Evolutionary conservation across 805 yeast species (phyloP).

Genomic region (Metschnikowia lachancei): DNA sequence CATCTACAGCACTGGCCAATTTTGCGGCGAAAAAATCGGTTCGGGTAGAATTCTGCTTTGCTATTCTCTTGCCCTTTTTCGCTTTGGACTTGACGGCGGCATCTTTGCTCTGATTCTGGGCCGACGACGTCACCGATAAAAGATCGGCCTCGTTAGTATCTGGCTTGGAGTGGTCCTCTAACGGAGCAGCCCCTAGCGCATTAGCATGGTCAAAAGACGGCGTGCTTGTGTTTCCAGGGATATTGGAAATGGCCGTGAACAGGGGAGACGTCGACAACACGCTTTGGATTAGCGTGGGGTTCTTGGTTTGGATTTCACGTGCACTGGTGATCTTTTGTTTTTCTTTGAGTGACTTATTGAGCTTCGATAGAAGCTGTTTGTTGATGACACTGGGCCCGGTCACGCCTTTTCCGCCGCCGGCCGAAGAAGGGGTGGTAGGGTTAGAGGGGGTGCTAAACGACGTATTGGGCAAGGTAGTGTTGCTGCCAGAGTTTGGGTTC

Average conservation of each 20-base stretch:
- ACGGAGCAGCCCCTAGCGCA: background rate
- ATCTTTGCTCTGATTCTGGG: slow-evolving; percentile 11
- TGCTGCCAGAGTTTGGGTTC: too few species aligned
- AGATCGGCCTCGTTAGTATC: slow-evolving; percentile 7
- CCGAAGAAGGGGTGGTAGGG: background rate
- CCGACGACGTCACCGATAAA: slow-evolving; percentile 2
- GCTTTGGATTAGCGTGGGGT: slow-evolving; percentile 34
- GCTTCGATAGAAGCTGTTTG: slow-evolving; percentile 35
- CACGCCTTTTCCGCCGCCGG: slow-evolving; percentile 4
- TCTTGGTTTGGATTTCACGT: slow-evolving; percentile 38
- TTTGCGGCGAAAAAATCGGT: slow-evolving; percentile 95
- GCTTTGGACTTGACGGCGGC: slow-evolving; percentile 6
- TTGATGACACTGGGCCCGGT: slow-evolving; percentile 23
- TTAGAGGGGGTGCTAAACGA: background rate
- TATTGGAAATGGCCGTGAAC: slow-evolving; percentile 14
- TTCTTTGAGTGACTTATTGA: slow-evolving; percentile 43
- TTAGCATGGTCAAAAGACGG: background rate
- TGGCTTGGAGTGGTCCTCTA: slow-evolving; percentile 1
- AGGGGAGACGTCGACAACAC: slow-evolving; percentile 38
- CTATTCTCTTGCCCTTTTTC: slow-evolving; percentile 29
- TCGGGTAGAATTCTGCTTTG: slow-evolving; percentile 61
- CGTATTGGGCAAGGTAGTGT: too few species aligned
- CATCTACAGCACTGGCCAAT: slow-evolving; percentile 90
- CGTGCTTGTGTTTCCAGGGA: background rate
- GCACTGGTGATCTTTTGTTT: slow-evolving; percentile 40